phyloP scores from a whole-genome alignment of 805 yeast species.

The Starmera amethionina region DNA sequence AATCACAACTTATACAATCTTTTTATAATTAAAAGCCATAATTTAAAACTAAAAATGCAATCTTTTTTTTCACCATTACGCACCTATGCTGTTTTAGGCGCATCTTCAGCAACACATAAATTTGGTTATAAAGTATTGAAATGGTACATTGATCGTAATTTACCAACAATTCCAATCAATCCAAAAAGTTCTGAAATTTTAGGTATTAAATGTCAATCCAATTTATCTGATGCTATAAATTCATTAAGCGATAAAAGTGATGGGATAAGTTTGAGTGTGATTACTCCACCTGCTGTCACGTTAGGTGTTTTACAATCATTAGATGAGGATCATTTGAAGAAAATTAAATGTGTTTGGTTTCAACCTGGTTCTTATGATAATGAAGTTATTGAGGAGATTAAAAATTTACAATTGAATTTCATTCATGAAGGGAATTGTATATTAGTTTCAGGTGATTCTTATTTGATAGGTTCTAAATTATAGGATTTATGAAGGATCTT shows the following conservation, averaged over 20 bases:
- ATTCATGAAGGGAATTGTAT: slow-evolving; percentile 55
- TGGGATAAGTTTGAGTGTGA: slow-evolving; percentile 52
- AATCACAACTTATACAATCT: neutral
- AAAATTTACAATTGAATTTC: slow-evolving; percentile 21
- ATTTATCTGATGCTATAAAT: slow-evolving; percentile 21
- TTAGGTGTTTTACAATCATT: slow-evolving; percentile 32
- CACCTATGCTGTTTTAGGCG: slow-evolving; percentile 61
- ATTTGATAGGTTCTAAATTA: slow-evolving; percentile 29
- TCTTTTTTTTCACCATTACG: slow-evolving; percentile 43
- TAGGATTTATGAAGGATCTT: slow-evolving; percentile 11
- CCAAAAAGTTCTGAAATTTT: slow-evolving; percentile 42
- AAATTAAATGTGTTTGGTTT: slow-evolving; percentile 60
- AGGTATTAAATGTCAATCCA: slow-evolving; percentile 28
- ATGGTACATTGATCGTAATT: slow-evolving; percentile 52
- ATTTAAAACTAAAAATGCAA: too few relatives aligned
- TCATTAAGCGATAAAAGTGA: slow-evolving; percentile 21
- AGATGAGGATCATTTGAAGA: slow-evolving; percentile 12
- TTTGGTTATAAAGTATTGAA: slow-evolving; percentile 59
- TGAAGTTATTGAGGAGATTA: slow-evolving; percentile 34
- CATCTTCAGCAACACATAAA: slow-evolving; percentile 51
- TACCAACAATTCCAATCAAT: slow-evolving; percentile 60
- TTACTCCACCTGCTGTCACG: slow-evolving; percentile 66
- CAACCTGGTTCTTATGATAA: slow-evolving; percentile 73
- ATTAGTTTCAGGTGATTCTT: slow-evolving; percentile 53
- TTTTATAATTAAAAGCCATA: slow-evolving; percentile 2